Base-by-base conservation (phyloP, 1,284 basidiomycete genomes). In the Butyriboletus regius region DNA sequence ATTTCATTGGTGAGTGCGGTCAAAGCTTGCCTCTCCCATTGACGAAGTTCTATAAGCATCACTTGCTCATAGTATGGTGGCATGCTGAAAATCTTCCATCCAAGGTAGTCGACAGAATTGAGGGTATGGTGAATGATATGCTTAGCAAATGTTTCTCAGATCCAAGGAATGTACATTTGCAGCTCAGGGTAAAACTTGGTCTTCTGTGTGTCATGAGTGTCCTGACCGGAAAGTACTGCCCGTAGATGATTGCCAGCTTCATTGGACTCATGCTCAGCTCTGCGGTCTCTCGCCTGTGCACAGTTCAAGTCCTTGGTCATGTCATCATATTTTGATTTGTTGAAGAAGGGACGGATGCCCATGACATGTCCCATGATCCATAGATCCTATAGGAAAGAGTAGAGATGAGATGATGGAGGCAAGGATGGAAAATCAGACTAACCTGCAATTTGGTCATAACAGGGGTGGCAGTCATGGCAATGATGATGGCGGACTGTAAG, bases 321-420 rank as follows among this genome's bases (percentile, higher is more conserved):
- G 0, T 18, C 7, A 1, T 54, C 18, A n/a, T 26, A 53, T 18
- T 1, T 1, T 0, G 0, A 0, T 3, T 31, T 39, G 29, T 53
- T 3, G 2, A 6, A 35, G 17, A 53, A 42, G 0, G 1, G 0
- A 0, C 0, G 2, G 3, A 54, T 53, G 1, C 28, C 50, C 28
- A 54, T 43, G 10, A 53, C 1, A 28, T 46, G 29, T 1, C 52
- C 54, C 14, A 54, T 43, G 1, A 54, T 14, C 52, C 47, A 54
- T 5, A 54, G 26, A 26, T 54, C 40, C 53, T 54, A 10, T 1
- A 5, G 8, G 7, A 26, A 26, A 26, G 7, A 7, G 4, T 15
- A 15, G 32, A 0, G 14, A 32, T 8, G 15, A 1, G 1, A 6
- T 17, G 5, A 34, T 17, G 7, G 9, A 34, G 9, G n/a, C 1